These are phyloP conservation scores for Beauveria bassiana DNA, from an alignment of 2,329 filamentous ascomycete genomes.

Conservation along the genomic window DNA sequence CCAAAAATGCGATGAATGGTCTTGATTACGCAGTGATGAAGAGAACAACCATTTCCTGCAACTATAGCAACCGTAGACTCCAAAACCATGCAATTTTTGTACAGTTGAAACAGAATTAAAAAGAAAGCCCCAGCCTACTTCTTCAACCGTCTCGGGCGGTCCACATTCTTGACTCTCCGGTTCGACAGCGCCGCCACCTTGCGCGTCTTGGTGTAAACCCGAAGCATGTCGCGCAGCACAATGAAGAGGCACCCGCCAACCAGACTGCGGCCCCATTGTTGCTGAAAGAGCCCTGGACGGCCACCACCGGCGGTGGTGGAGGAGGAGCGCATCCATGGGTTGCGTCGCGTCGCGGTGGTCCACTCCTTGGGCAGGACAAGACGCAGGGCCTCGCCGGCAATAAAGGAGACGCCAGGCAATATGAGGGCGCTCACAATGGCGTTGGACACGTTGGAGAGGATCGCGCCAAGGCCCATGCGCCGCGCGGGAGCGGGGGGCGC, in stretches of 20 bases:
- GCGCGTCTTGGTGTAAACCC: slow-evolving; percentile 56
- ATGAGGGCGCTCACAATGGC: slow-evolving; percentile 53
- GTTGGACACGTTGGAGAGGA: slow-evolving; percentile 38
- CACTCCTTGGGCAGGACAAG: slow-evolving; percentile 59
- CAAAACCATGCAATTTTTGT: neutral
- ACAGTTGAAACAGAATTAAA: neutral
- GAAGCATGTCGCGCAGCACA: slow-evolving; percentile 63
- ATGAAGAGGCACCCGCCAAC: slow-evolving; percentile 85
- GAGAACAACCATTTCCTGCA: neutral
- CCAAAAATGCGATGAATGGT: no score
- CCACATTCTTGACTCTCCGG: slow-evolving; percentile 46
- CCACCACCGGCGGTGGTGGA: slow-evolving; percentile 19
- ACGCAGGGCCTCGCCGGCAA: slow-evolving; percentile 69
- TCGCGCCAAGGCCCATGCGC: slow-evolving; percentile 26
- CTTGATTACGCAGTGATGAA: neutral
- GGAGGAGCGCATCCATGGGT: slow-evolving; percentile 18
- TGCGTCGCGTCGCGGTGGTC: slow-evolving; percentile 39
- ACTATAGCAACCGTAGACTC: neutral
- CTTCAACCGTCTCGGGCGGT: slow-evolving; percentile 35
- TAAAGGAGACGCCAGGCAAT: slow-evolving; percentile 73
- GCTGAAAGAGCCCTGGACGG: slow-evolving; percentile 63
- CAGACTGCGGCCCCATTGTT: slow-evolving; percentile 82
- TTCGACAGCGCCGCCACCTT: slow-evolving; percentile 48
- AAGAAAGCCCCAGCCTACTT: slow-evolving; percentile 1
- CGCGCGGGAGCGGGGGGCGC: slow-evolving; percentile 27